A percentile compares a stretch with the other conserved stretches of the same genome.
Conservation (phyloP, 1,284 basidiomycete species). For the Ganoderma resinaceum region DNA sequence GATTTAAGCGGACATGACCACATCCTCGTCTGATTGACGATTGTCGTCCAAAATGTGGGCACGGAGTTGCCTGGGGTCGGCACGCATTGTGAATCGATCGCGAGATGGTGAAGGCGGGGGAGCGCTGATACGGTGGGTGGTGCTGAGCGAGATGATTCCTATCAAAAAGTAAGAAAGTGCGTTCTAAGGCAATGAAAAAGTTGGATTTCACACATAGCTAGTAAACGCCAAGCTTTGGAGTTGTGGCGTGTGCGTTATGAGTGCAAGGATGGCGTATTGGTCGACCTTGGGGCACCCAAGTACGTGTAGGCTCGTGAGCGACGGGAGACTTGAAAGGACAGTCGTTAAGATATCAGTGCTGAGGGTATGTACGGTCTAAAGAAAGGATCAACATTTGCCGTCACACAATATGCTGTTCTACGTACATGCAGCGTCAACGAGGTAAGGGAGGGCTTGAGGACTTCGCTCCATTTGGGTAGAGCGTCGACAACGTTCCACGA, state of each 20-base stretch:
- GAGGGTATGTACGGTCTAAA: conserved; percentile 60
- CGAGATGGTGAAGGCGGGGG: conserved; percentile 55
- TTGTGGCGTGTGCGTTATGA: conserved; percentile 53
- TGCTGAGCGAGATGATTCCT: conserved; percentile 50
- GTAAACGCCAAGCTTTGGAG: conserved; percentile 68
- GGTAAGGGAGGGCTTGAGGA: conserved; percentile 50
- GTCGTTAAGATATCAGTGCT: conserved; percentile 56
- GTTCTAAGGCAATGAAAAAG: neutral
- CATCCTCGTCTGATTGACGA: conserved; percentile 44
- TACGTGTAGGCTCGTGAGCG: conserved; percentile 62
- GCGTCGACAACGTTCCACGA: conserved; percentile 65
- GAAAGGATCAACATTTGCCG: neutral
- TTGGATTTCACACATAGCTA: conserved; percentile 48
- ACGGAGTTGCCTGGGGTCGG: conserved; percentile 37
- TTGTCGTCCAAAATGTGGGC: conserved; percentile 45
- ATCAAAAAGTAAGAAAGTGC: neutral
- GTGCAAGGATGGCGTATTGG: conserved; percentile 54
- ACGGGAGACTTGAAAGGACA: conserved; percentile 56
- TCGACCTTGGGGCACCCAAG: conserved; percentile 63
- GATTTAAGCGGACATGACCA: conserved; percentile 52
- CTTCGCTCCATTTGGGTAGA: conserved; percentile 60
- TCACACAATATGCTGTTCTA: conserved; percentile 12
- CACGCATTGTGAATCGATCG: conserved; percentile 56
- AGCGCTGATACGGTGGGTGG: conserved; percentile 45
- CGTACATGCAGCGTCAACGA: conserved; percentile 65